Conservation (phyloP, 2,329 filamentous ascomycete genomes). For the Ophiobolus disseminans region DNA sequence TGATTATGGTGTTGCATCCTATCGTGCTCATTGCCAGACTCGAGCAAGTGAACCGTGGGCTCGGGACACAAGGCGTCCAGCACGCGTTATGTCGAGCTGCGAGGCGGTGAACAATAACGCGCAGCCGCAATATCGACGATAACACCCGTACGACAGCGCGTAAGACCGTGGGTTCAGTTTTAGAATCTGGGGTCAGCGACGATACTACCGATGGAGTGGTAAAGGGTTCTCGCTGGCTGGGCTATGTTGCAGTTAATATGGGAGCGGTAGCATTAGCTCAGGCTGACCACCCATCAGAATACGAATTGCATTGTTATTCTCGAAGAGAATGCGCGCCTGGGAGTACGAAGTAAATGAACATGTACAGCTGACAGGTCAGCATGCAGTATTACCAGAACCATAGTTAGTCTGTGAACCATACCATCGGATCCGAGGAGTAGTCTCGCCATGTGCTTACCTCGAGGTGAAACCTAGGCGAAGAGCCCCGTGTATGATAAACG, state of each 20-base stretch:
- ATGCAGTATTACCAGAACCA: slow-evolving; percentile 35
- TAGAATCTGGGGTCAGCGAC: slow-evolving; percentile 19
- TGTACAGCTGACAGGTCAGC: slow-evolving; percentile 40
- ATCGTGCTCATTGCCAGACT: slow-evolving; percentile 2
- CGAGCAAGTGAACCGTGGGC: neutral
- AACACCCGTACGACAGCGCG: slow-evolving; percentile 10
- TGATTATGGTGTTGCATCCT: neutral
- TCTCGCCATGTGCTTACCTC: neutral
- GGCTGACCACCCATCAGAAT: slow-evolving; percentile 34
- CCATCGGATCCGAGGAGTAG: slow-evolving; percentile 11
- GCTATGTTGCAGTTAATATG: slow-evolving; percentile 18
- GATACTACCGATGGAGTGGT: slow-evolving; percentile 14
- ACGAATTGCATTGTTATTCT: slow-evolving; percentile 15
- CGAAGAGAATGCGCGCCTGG: slow-evolving; percentile 14
- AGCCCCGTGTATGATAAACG: slow-evolving; percentile 2
- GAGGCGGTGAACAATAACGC: slow-evolving; percentile 7
- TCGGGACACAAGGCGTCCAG: slow-evolving; percentile 3
- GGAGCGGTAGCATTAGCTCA: slow-evolving; percentile 20
- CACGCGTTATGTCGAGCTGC: slow-evolving; percentile 14
- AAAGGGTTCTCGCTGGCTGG: slow-evolving; percentile 10
- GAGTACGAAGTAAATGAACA: slow-evolving; percentile 24
- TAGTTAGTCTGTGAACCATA: slow-evolving; percentile 19
- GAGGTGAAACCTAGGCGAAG: neutral
- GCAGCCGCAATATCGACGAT: slow-evolving; percentile 6
- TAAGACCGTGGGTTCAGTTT: slow-evolving; percentile 13